phyloP scores from a whole-genome alignment of 441 rosid genomes.

The Pelargonium australe region DNA sequence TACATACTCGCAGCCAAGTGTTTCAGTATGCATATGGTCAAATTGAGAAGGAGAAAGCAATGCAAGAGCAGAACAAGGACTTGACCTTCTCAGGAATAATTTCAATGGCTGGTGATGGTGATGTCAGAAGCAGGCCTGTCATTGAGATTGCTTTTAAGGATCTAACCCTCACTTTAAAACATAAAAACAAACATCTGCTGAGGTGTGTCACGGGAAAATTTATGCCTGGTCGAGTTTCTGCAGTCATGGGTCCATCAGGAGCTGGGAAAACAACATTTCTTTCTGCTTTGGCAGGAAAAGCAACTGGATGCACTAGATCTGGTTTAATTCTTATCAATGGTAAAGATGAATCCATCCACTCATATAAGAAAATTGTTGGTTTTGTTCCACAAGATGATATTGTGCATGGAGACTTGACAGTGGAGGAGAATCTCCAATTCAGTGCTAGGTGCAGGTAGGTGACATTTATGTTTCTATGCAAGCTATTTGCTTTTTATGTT shows the following conservation, averaged over 20 bases:
- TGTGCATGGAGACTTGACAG: slow-evolving; percentile 94
- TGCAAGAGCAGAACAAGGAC: slow-evolving; percentile 75
- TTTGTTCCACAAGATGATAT: slow-evolving; percentile 97
- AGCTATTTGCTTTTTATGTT: not conserved
- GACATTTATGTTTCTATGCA: slow-evolving; percentile 7
- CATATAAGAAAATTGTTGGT: slow-evolving; percentile 84
- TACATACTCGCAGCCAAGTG: slow-evolving; percentile 93
- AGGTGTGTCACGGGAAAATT: slow-evolving; percentile 86
- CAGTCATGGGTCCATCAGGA: slow-evolving; percentile 99
- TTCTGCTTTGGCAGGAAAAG: slow-evolving; percentile 83
- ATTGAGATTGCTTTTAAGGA: slow-evolving; percentile 83
- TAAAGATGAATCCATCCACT: slow-evolving; percentile 59
- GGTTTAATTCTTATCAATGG: slow-evolving; percentile 82
- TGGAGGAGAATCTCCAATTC: slow-evolving; percentile 93
- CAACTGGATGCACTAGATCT: slow-evolving; percentile 59
- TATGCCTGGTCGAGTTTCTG: slow-evolving; percentile 85
- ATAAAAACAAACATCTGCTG: slow-evolving; percentile 71
- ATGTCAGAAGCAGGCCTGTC: slow-evolving; percentile 50
- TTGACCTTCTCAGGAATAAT: slow-evolving; percentile 85
- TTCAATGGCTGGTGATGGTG: slow-evolving; percentile 67
- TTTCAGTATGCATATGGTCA: slow-evolving; percentile 88
- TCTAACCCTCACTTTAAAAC: slow-evolving; percentile 64
- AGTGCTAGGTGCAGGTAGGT: slow-evolving; percentile 95
- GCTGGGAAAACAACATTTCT: slow-evolving; percentile 98
- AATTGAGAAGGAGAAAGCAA: slow-evolving; percentile 83